A percentile compares a stretch with the other conserved stretches of the same genome.
phyloP scores from a whole-genome alignment of 805 yeast species.

The Kuraishia ogatae region DNA sequence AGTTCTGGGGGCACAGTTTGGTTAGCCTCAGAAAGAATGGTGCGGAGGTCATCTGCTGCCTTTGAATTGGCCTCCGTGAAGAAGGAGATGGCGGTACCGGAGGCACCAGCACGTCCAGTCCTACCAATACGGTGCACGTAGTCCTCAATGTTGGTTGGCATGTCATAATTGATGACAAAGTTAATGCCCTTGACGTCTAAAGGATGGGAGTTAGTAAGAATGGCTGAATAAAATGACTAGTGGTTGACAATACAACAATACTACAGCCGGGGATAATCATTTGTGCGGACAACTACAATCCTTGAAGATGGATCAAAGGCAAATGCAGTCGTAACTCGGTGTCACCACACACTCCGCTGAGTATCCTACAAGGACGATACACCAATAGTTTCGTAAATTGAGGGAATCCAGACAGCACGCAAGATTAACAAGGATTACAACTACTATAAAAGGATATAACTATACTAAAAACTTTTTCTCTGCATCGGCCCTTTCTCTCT shows the following conservation, averaged over 20 bases:
- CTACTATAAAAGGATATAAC: background rate
- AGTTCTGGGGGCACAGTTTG: slow-evolving; percentile 81
- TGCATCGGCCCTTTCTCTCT: background rate
- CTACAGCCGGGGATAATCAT: background rate
- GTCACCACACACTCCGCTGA: too few relatives aligned
- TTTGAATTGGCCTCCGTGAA: slow-evolving; percentile 84
- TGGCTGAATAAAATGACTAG: background rate
- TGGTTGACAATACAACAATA: background rate
- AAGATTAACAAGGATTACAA: background rate
- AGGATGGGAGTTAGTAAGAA: slow-evolving; percentile 4
- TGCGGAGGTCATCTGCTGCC: slow-evolving; percentile 84
- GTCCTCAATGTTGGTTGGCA: slow-evolving; percentile 98
- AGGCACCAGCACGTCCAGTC: slow-evolving; percentile 98
- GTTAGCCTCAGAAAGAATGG: slow-evolving; percentile 91
- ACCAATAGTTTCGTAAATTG: background rate
- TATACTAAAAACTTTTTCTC: background rate
- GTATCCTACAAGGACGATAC: too few relatives aligned
- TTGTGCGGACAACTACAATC: background rate
- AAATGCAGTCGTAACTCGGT: too few relatives aligned
- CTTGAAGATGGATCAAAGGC: too few relatives aligned
- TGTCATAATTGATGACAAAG: slow-evolving; percentile 87
- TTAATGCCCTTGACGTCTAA: slow-evolving; percentile 96
- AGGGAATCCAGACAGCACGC: background rate
- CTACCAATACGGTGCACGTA: slow-evolving; percentile 98
- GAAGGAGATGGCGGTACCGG: slow-evolving; percentile 91